Evolutionary conservation across 2,329 filamentous ascomycete species (phyloP), one percentile per base, ranked within the genome.

Genomic region (Pyricularia pennisetigena): DNA sequence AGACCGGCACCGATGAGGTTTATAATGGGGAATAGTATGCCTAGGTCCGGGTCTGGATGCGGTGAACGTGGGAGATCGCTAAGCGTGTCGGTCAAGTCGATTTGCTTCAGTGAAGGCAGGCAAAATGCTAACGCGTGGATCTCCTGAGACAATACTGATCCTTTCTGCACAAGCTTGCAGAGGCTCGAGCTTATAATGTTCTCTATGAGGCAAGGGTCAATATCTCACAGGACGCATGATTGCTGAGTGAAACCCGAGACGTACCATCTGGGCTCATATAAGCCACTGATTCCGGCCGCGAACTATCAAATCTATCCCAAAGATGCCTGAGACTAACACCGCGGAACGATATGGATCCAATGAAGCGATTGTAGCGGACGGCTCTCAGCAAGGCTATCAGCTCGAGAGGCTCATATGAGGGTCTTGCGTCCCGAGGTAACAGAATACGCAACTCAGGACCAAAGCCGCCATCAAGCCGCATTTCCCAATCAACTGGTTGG

Each of bases 321-420:
- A 83, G 75, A 20, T 72, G 75, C 1, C 80, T 80, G 24, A 87
- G 77, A 70, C 86, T 82, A 16, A 87, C 79, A 67, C 83, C 80
- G 10, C 78, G 75, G 70, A 87, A 85, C 1, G 83, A 86, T n/a
- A 87, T 74, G 0, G 84, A 83, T 69, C 83, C 84, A 75, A 87
- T 87, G 71, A 83, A 87, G 70, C 84, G 85, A 68, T 87, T 87
- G 73, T 85, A 87, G 10, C 85, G 80, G 69, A 87, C 75, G 1
- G 85, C 83, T 4, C 84, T 81, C 71, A 87, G 81, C 0, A 86
- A 81, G 10, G 85, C 85, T n/a, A 87, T 75, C 3, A 87, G 77
- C 73, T 87, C 85, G 54, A 84, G 74, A 4, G 81, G 75, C 4
- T 80, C 80, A 72, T 87, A 87, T 4, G n/a, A 62, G 16, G 23